A percentile compares a stretch with the other conserved stretches of the same genome.
Conservation (phyloP, 2,329 filamentous ascomycete species). For the Xylaria sp. region DNA sequence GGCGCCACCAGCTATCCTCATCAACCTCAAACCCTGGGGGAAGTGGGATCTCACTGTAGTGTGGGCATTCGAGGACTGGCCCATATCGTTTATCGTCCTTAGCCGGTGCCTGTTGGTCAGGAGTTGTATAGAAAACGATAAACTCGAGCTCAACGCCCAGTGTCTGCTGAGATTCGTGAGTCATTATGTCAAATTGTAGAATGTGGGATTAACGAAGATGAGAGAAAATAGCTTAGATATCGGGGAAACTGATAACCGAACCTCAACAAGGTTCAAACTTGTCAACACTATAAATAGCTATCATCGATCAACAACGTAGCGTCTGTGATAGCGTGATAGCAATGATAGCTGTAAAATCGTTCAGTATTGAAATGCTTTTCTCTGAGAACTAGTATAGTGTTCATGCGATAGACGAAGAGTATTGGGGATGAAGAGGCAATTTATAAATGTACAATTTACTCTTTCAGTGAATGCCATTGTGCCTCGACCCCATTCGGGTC, state of each 20-base stretch:
- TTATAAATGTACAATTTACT: not conserved
- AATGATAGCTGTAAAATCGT: not conserved
- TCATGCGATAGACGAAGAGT: not conserved
- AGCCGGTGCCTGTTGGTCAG: not conserved
- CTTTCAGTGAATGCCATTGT: not conserved
- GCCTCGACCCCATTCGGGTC: too few species aligned
- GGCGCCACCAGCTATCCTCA: not conserved
- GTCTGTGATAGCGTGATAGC: not conserved
- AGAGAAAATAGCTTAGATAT: not conserved
- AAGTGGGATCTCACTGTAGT: not conserved
- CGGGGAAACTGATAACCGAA: not conserved
- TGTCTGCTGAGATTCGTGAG: constrained; percentile 3
- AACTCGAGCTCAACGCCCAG: constrained; percentile 29
- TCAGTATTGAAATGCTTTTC: not conserved
- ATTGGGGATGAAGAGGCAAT: not conserved
- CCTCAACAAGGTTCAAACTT: not conserved
- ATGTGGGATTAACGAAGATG: not conserved
- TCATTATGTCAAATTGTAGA: not conserved
- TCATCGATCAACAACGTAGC: not conserved
- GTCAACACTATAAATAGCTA: not conserved
- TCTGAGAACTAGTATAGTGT: not conserved
- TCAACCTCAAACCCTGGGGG: not conserved
- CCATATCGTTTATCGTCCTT: constrained; percentile 2
- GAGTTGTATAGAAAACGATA: constrained; percentile 21
- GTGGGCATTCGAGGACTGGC: constrained; percentile 7